A percentile compares a stretch with the other conserved stretches of the same genome.
phyloP scores from a whole-genome alignment of 768 basidiomycete species.

The Pulveroboletus frians region DNA sequence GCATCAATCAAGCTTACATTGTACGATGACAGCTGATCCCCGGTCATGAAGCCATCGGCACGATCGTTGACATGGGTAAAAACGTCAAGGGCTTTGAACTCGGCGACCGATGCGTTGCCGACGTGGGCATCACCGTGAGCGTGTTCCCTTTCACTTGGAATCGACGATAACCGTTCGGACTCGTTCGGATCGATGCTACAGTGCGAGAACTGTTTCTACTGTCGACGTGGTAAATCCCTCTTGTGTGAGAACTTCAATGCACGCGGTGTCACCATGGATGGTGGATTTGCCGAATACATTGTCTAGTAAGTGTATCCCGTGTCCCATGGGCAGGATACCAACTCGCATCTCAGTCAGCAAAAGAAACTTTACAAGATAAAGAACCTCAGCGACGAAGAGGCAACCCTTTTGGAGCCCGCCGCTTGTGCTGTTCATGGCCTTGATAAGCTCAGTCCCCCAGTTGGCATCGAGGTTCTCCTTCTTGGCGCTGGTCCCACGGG shows the following conservation, averaged over 20 bases:
- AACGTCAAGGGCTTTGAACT: conserved; percentile 70
- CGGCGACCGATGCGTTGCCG: conserved; percentile 83
- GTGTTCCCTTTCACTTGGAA: background rate
- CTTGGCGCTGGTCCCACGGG: conserved; percentile 91
- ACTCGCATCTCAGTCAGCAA: conserved; percentile 40
- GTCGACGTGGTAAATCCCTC: conserved; percentile 75
- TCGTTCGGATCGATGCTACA: conserved; percentile 22
- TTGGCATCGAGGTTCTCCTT: conserved; percentile 79
- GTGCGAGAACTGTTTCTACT: conserved; percentile 86
- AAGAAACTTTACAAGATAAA: conserved; percentile 84
- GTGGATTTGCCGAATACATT: conserved; percentile 89
- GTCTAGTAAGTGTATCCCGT: conserved; percentile 52
- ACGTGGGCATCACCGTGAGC: conserved; percentile 67
- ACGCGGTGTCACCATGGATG: conserved; percentile 73
- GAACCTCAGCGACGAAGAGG: conserved; percentile 82
- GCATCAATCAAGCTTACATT: conserved; percentile 18
- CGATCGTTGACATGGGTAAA: conserved; percentile 68
- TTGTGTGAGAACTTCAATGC: conserved; percentile 83
- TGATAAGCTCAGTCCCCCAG: conserved; percentile 77
- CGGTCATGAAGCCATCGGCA: conserved; percentile 72
- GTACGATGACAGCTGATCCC: conserved; percentile 52
- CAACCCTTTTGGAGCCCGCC: conserved; percentile 84
- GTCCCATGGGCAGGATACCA: background rate
- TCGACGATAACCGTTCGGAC: background rate
- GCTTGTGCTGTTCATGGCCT: conserved; percentile 90